Evolutionary conservation across 768 basidiomycete genomes (phyloP).

Genomic region (Cystobasidium ongulense): DNA sequence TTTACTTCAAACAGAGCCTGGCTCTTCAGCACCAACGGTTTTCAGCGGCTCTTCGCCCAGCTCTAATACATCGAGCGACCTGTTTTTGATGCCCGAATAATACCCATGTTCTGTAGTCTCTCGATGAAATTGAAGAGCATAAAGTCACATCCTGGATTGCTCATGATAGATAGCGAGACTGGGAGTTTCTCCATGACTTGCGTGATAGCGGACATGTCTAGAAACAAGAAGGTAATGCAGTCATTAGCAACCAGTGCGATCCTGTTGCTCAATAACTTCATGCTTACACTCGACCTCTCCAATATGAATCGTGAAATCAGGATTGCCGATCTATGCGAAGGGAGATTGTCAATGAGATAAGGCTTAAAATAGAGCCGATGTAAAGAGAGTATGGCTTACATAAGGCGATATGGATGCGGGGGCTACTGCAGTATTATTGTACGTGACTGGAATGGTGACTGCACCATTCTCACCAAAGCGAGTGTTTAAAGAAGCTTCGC

Average conservation of each 20-base stretch:
- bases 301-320: neutral
- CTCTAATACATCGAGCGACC: neutral
- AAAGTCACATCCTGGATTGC: conserved; percentile 5
- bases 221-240: no score
- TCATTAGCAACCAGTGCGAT: neutral
- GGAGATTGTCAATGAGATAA: no score
- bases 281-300: neutral
- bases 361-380: no score
- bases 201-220: neutral
- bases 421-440: neutral
- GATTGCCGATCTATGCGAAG: neutral
- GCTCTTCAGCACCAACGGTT: no score
- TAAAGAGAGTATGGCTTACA: neutral
- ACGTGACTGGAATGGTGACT: neutral
- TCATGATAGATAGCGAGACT: neutral
- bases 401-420: neutral
- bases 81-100: neutral
- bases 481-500: neutral
- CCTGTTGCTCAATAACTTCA: neutral
- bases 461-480: neutral
- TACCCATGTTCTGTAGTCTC: conserved; percentile 1
- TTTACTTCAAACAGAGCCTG: no score
- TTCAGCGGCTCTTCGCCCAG: neutral
- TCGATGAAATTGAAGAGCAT: conserved; percentile 2
- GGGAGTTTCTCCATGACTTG: neutral